Conservation (phyloP, 1,139 yeast genomes). For the Protomyces gravidus region DNA sequence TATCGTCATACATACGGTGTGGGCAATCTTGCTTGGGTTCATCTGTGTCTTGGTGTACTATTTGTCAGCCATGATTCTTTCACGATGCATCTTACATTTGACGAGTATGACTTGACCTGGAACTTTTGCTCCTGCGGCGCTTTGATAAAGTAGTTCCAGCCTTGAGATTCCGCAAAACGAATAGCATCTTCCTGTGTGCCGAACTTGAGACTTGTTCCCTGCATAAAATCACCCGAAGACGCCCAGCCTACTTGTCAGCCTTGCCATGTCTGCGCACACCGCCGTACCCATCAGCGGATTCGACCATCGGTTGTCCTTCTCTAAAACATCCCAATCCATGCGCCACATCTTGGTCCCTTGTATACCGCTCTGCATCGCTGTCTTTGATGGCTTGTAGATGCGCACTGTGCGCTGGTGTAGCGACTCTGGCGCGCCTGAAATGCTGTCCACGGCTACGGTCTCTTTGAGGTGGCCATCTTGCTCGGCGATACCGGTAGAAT, state of each 20-base stretch:
- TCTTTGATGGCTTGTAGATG: conserved; percentile 70
- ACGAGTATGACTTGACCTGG: conserved; percentile 69
- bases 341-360: conserved; percentile 55
- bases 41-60: conserved; percentile 18
- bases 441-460: conserved; percentile 49
- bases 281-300: conserved; percentile 68
- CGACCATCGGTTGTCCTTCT: conserved; percentile 82
- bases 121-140: conserved; percentile 74
- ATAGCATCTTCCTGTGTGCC: conserved; percentile 73
- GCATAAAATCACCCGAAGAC: conserved; percentile 78
- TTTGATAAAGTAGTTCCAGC: conserved; percentile 79
- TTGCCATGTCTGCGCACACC: not conserved
- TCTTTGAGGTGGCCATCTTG: conserved; percentile 11
- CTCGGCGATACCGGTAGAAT: not conserved
- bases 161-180: conserved; percentile 74
- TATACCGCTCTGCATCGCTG: conserved; percentile 66
- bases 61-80: not conserved
- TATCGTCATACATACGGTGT: conserved; percentile 8
- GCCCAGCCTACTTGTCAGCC: conserved; percentile 59
- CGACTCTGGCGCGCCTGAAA: conserved; percentile 77
- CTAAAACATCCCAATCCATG: conserved; percentile 77
- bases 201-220: conserved; percentile 74
- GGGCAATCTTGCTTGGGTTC: conserved; percentile 25
- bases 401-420: conserved; percentile 63
- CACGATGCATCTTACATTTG: too few species aligned